Evolutionary conservation across 177 flowering plant genomes (phyloP), one percentile per base, ranked within the genome.

Genomic region (Vitis hybrid): DNA sequence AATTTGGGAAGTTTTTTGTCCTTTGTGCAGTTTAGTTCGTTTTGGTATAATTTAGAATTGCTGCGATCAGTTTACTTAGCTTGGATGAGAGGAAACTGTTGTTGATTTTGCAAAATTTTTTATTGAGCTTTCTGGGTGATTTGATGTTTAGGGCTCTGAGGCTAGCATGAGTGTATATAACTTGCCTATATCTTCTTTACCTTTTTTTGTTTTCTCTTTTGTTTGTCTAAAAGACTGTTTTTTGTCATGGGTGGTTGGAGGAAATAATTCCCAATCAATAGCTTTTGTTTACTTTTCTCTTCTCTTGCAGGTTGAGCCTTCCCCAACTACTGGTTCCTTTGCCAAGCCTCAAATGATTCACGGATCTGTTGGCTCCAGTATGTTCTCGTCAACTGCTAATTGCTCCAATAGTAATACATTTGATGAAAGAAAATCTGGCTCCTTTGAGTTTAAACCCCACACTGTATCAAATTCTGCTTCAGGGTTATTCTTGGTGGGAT

Each of bases 321-420:
- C 99, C 27, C 98, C 99, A 64, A 94, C 99, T 65, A 94, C 99
- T 21, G 99, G 99, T 65, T 85, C 97, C 59, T 84, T 91, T 73
- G 63, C 67, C 66, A 87, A 84, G 74, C 78, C 84, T 65, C 91
- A 81, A 50, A 55, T 74, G 72, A 74, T 78, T 76, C 87, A 80
- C 65, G 81, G 76, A 59, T 56, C 74, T 71, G 60, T 72, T 66
- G 76, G 80, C 6, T 78, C 81, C 32, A 65, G 83, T 24, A 60
- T 82, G 58, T 72, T 78, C 32, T 70, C 84, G 30, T 75, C 80
- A 18, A 77, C 74, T 10, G 68, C 77, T 51, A 79, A 73, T 64
- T 55, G 65, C 70, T 79, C 86, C 51, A 77, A 76, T 75, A 64
- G 54, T 56, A 76, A 65, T 68, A 27, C 76, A 49, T 67, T 49